Base-by-base conservation (phyloP, 2,329 filamentous ascomycete species). In the Botrytis elliptica region DNA sequence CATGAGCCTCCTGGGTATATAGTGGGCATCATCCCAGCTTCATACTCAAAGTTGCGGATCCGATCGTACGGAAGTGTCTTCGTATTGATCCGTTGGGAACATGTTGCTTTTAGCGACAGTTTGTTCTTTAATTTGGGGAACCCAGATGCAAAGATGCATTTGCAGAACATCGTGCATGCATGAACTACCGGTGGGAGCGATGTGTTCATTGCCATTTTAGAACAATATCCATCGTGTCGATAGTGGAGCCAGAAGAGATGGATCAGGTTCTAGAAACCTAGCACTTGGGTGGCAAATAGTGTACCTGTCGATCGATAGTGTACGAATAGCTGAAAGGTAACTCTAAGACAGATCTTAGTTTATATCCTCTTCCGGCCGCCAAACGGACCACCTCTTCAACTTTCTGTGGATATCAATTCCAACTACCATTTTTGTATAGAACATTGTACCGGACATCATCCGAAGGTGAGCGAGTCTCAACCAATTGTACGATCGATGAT, bases 101-200 rank as follows among this genome's bases (percentile, higher is more conserved):
- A 29, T 33, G 9, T 40, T 57, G 29, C 49, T 49, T 36, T 36
- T 46, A 38, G 42, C 29, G 16, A 57, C 33, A 29, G 16, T 33
- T 29, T 42, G 10, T 16, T 40, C 12, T 42, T 57, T 64, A 12
- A n/a, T 42, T 22, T 68, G 6, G n/a, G n/a, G 52, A 57, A 57
- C n/a, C 14, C n/a, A 68, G 10, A 57, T 57, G n/a, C 65, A 57
- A 22, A 57, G 16, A 42, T 57, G 25, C 38, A 29, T 57, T 55
- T 55, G 65, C 49, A 68, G 49, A 68, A 68, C 20, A 57, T 29
- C 49, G 16, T 57, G 25, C 66, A 68, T 57, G 66, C 66, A 68
- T 68, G 66, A 57, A 68, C 49, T 57, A 38, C n/a, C 55, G 36
- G 36, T 57, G 66, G 66, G 36, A 42, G 55, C 25, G n/a, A 42